Conservation (phyloP, 179 eudicot genomes). For the Silene vulgaris region DNA sequence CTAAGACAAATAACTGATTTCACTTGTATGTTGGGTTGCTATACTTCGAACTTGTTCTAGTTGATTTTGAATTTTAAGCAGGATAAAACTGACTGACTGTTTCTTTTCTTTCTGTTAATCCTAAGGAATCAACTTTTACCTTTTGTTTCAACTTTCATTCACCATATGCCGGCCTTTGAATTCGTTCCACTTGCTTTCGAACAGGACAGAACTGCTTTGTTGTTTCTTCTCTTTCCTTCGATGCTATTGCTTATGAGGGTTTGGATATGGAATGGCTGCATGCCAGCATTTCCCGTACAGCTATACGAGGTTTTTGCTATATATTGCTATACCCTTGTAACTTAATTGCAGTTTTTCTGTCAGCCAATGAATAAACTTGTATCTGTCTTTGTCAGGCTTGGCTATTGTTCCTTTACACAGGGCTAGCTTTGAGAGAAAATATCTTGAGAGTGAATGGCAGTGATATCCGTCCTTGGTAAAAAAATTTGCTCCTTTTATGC, state of each 20-base stretch:
- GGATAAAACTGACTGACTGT: neutral
- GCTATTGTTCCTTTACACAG: conserved; percentile 50
- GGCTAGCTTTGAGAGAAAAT: conserved; percentile 52
- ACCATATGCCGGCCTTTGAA: neutral
- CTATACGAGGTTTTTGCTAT: conserved; percentile 37
- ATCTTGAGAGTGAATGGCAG: conserved; percentile 58
- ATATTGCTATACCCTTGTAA: conserved; percentile 8
- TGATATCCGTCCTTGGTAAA: conserved; percentile 54
- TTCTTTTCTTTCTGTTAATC: neutral
- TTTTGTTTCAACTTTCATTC: neutral
- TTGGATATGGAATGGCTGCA: conserved; percentile 46
- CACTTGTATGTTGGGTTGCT: neutral
- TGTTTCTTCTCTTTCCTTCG: conserved; percentile 48
- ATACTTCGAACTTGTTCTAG: neutral
- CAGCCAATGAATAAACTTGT: conserved; percentile 5
- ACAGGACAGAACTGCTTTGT: conserved; percentile 50
- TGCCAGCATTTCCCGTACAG: conserved; percentile 56
- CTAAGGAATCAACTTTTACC: neutral
- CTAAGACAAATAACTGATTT: neutral
- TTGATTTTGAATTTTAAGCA: conserved; percentile 2
- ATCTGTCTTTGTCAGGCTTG: conserved; percentile 42
- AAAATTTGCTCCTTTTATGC: conserved; percentile 6
- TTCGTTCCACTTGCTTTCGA: conserved; percentile 10
- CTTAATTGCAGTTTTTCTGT: conserved; percentile 6
- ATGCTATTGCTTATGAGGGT: conserved; percentile 36